Base-by-base conservation (phyloP, 2,329 filamentous ascomycete genomes). In the Grosmannia huntii region DNA sequence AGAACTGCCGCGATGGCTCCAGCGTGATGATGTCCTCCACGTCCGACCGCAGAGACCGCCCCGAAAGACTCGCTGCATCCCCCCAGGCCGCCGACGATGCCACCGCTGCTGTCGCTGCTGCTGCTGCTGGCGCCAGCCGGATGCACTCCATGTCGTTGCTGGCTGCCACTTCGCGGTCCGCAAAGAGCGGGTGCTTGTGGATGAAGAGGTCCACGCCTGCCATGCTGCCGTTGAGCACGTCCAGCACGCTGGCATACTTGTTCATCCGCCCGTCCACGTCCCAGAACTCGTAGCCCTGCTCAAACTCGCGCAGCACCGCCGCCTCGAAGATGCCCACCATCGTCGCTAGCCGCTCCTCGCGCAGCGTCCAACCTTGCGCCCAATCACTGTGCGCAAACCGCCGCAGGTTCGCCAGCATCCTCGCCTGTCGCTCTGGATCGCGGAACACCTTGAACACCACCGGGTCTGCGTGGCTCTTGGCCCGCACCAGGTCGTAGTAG, bases 261-360 rank as follows among this genome's bases (percentile, higher is more conserved):
- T 81, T 84, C 92, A 97, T 96, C 57, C 85, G 80, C 2, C 89
- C 90, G 63, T 95, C 87, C 57, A 95, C 84, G 69, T 99, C 92
- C 73, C 87, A 88, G 50, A 84, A 85, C 68, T 94, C 89, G 64
- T 95, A 95, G 4, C 90, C 94, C 67, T 94, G 87, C 70, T 95
- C 88, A 64, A 99, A 99, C 69, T 99, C 94, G 54, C 87, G 82
- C 56, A 96, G 73, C 4, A 95, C 91, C 4, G 91, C 90, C 59
- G 86, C 90, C 72, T 97, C 92, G 66, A 99, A 99, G 60, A 94
- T 85, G 44, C 80, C 80, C 63, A 86, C 82, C 80, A 95, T 90
- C 27, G 78, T 80, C 44, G 81, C 76, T 23, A 99, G 74, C 67
- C 86, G 88, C 61, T 87, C 83, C 65, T 87, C 82, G 50, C 92